Conservation (phyloP, 2,329 filamentous ascomycete genomes). For the Fusarium acutatum region DNA sequence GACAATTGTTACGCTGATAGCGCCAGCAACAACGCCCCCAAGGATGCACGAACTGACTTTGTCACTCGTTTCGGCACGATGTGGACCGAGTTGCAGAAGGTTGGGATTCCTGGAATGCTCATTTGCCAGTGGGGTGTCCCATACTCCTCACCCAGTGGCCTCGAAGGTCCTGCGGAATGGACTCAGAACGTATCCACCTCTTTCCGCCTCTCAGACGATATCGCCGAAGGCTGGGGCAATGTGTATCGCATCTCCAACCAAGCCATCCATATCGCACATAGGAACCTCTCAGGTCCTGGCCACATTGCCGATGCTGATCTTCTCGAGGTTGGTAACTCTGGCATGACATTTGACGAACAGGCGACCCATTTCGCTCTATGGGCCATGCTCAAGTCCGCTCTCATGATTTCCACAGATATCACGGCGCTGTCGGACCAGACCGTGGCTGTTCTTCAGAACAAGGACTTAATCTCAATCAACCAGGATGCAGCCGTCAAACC, state of each 20-base stretch:
- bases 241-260: not conserved
- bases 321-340: not conserved
- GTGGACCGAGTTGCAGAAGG: not conserved
- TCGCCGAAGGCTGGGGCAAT: not conserved
- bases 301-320: not conserved
- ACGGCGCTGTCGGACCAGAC: not conserved
- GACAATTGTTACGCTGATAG: not conserved
- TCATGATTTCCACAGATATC: not conserved
- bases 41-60: not conserved
- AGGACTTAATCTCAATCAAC: not conserved
- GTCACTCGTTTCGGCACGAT: not conserved
- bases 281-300: not conserved
- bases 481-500: not conserved
- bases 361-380: not conserved
- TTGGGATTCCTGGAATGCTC: not conserved
- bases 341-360: not conserved
- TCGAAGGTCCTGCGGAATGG: not conserved
- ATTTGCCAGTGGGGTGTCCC: not conserved
- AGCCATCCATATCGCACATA: not conserved
- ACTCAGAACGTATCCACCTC: not conserved
- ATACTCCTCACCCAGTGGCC: not conserved
- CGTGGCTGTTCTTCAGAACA: not conserved
- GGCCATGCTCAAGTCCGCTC: not conserved
- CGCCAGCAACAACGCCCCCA: not conserved
- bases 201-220: not conserved